These are phyloP conservation scores for Laburnicola sp. DNA, from an alignment of 2,329 filamentous ascomycete species.

Conservation along the genomic window DNA sequence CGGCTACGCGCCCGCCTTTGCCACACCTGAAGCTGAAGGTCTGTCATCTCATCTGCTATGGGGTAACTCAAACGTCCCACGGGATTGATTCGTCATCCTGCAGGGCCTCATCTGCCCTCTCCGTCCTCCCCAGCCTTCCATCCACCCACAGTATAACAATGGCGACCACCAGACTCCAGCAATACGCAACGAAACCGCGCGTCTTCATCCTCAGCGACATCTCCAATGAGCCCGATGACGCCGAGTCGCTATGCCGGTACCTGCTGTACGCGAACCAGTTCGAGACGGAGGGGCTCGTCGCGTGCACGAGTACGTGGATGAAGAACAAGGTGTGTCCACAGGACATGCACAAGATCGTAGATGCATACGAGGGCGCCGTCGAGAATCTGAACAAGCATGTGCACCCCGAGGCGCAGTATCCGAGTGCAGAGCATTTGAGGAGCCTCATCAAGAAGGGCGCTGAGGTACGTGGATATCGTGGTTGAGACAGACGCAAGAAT, in stretches of 20 bases:
- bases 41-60: too few relatives aligned
- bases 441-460: conserved; percentile 34
- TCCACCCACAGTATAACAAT: conserved; percentile 14
- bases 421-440: conserved; percentile 29
- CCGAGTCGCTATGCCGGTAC: conserved; percentile 44
- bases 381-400: conserved; percentile 56
- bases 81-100: too few relatives aligned
- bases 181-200: conserved; percentile 40
- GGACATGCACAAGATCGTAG: conserved; percentile 42
- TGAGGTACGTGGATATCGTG: conserved; percentile 23
- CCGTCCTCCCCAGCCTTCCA: not conserved
- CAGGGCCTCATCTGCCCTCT: not conserved
- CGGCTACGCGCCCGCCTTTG: too few relatives aligned
- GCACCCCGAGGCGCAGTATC: conserved; percentile 40
- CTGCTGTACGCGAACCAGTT: conserved; percentile 46
- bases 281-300: conserved; percentile 45
- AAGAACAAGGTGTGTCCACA: conserved; percentile 39
- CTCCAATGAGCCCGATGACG: conserved; percentile 47
- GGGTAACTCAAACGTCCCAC: too few relatives aligned
- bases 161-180: conserved; percentile 33
- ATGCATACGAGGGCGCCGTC: conserved; percentile 37
- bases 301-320: conserved; percentile 48
- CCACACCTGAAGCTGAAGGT: too few relatives aligned
- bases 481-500: not conserved
- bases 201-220: conserved; percentile 48